Conservation (phyloP, 2,329 filamentous ascomycete genomes). For the Diaporthe batatas region DNA sequence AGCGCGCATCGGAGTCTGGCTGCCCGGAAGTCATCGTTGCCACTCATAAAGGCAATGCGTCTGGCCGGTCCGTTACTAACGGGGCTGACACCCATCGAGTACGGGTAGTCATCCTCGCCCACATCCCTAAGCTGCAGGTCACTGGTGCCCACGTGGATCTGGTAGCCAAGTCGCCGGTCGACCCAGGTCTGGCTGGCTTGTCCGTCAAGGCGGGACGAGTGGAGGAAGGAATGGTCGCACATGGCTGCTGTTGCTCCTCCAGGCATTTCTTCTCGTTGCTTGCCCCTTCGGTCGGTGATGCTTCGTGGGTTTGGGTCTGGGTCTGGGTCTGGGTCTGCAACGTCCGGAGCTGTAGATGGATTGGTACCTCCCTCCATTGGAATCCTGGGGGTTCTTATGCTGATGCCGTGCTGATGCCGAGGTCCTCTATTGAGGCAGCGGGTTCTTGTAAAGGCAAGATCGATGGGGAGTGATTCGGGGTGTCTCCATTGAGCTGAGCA, state of each 20-base stretch:
- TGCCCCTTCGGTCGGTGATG: neutral
- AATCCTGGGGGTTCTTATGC: neutral
- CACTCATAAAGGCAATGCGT: slow-evolving; percentile 47
- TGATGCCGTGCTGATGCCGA: neutral
- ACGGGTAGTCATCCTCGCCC: neutral
- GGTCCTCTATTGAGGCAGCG: neutral
- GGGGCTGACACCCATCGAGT: neutral
- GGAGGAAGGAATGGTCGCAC: neutral
- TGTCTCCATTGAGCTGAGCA: slow-evolving; percentile 30
- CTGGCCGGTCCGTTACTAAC: slow-evolving; percentile 24
- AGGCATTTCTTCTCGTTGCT: neutral
- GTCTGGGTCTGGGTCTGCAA: neutral
- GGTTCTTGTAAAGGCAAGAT: neutral
- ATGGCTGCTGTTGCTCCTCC: neutral
- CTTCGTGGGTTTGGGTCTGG: neutral
- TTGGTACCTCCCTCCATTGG: neutral
- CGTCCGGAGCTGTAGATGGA: neutral
- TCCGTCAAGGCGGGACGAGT: neutral
- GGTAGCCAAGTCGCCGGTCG: slow-evolving; percentile 11
- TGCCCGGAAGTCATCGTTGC: slow-evolving; percentile 49
- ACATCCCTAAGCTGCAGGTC: neutral
- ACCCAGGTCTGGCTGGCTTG: neutral
- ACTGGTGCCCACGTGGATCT: neutral
- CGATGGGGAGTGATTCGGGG: neutral
- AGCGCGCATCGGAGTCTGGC: slow-evolving; percentile 47